Conservation (phyloP, 805 yeast genomes). For the Kregervanrija fluxuum region DNA sequence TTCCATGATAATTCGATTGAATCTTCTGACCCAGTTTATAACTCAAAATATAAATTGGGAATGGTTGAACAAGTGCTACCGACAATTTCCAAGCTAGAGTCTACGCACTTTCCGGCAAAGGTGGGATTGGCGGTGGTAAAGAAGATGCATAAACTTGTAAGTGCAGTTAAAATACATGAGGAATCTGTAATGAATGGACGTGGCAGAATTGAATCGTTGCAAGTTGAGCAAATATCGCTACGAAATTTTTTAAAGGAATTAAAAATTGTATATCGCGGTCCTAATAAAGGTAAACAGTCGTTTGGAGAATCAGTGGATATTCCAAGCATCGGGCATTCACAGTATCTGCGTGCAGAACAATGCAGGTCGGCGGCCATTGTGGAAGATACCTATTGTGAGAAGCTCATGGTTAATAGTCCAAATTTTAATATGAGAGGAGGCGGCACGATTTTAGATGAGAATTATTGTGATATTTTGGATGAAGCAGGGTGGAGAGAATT, state of each 20-base stretch:
- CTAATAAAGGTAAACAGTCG: no score
- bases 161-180: neutral
- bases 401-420: no score
- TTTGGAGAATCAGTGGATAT: no score
- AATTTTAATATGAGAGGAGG: no score
- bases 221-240: neutral
- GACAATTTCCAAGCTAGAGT: neutral
- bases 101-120: slow-evolving; percentile 5
- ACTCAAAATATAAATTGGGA: no score
- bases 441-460: neutral
- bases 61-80: neutral
- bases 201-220: neutral
- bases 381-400: no score
- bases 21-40: no score
- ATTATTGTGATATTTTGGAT: neutral
- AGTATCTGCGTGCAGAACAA: no score
- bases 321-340: no score
- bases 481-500: slow-evolving; percentile 1
- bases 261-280: neutral
- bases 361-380: no score
- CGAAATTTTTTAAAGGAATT: neutral
- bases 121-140: slow-evolving; percentile 6
- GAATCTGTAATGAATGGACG: neutral
- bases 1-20: neutral
- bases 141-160: slow-evolving; percentile 3